These are phyloP conservation scores for Aspergillus vadensis DNA, from an alignment of 2,329 filamentous ascomycete species.

Conservation along the genomic window DNA sequence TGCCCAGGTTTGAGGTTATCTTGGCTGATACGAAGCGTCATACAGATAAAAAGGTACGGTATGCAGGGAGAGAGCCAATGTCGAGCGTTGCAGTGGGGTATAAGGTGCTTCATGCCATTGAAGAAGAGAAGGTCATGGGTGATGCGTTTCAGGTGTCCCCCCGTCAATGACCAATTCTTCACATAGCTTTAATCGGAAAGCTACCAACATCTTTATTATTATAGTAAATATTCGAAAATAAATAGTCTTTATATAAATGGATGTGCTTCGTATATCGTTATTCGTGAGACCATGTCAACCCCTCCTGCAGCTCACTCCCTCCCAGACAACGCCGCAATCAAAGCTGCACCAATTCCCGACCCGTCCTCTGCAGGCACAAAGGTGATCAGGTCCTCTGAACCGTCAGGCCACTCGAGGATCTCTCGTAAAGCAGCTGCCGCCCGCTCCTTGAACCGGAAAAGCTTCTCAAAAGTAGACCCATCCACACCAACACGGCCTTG, in stretches of 20 bases:
- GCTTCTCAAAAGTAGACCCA: constrained; percentile 85
- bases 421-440: constrained; percentile 8
- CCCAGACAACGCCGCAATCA: constrained; percentile 70
- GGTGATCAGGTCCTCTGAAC: constrained; percentile 77
- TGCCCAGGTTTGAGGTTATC: constrained; percentile 94
- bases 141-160: too few species aligned
- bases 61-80: too few species aligned
- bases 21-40: constrained; percentile 88
- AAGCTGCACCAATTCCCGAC: constrained; percentile 83
- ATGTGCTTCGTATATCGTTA: neutral
- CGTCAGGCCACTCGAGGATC: constrained; percentile 69
- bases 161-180: too few species aligned
- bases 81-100: too few species aligned
- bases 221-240: neutral
- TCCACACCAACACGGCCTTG: constrained; percentile 90
- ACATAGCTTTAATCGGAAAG: too few species aligned
- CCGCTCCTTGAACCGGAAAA: constrained; percentile 7
- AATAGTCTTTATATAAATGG: neutral
- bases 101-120: too few species aligned
- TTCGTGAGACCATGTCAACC: neutral
- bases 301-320: neutral
- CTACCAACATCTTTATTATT: neutral
- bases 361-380: constrained; percentile 86
- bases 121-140: too few species aligned
- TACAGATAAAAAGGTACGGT: constrained; percentile 37